Evolutionary conservation across 2,329 filamentous ascomycete genomes (phyloP), one percentile per base, ranked within the genome.

Genomic region (Alternaria ventricosa): DNA sequence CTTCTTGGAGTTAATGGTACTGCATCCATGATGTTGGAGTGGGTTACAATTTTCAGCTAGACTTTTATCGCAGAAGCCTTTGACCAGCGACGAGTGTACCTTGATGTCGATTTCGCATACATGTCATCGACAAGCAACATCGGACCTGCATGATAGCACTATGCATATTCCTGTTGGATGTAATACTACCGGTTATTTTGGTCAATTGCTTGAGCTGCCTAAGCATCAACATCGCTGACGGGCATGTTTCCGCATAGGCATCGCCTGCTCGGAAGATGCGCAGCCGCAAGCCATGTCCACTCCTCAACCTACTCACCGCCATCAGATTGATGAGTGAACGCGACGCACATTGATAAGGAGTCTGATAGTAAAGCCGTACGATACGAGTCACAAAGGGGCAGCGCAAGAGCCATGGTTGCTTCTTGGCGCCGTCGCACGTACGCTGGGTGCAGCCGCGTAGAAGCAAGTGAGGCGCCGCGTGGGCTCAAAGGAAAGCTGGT

Each of bases 381-480:
- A 36, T 55, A 41, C 51, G 58, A 64, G 51, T 59, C 41, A 55
- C 23, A 57, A 28, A 56, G 47, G 60, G 54, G 60, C 36, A 33
- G 25, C 55, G 58, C 58, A 55, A 59, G 60, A 55, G 60, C 60
- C 60, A 50, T 57, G 51, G 46, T 60, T 49, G 44, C 55, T 49
- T 45, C 60, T 64, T 66, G 51, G 66, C 60, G 45, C 27, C 25
- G 57, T 61, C 27, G 57, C 63, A 64, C 54, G 50, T 41, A 53
- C 49, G 49, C 49, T 36, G 49, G 49, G 30, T 53, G 28, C 27
- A 49, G 49, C 30, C 30, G 49, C 33, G 49, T 41, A 25, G 30
- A 25, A 46, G 44, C 22, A 60, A 60, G 46, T 36, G 50, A 57
- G 44, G 55, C 25, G 55, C 47, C 49, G 44, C 51, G 47, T 58